These are phyloP conservation scores for Circinella minor DNA, from an alignment of 371 early-diverging fungal species.

Conservation along the genomic window DNA sequence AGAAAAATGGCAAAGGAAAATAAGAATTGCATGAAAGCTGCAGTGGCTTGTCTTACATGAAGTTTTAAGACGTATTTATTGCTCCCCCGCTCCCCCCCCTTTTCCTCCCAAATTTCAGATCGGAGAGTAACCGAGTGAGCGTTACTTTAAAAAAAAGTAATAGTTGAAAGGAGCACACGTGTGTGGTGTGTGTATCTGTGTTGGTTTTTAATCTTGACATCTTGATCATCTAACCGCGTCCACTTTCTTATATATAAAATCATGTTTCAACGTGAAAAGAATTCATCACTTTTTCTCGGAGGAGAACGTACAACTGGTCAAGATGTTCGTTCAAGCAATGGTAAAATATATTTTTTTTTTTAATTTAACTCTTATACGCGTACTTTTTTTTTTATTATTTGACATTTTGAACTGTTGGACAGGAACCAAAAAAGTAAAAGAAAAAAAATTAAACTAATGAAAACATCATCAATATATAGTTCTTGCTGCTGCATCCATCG, in stretches of 20 bases:
- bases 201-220: not conserved
- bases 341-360: conserved; percentile 64
- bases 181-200: not conserved
- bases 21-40: no score
- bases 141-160: not conserved
- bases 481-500: conserved; percentile 83
- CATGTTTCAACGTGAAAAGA: conserved; percentile 48
- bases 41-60: no score
- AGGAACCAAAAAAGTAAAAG: not conserved
- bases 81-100: no score
- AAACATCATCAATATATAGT: conserved; percentile 38
- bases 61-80: no score
- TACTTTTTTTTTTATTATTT: not conserved
- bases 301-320: conserved; percentile 94
- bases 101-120: no score
- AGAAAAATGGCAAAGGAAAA: no score
- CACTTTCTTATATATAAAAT: not conserved
- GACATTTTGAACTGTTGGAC: not conserved
- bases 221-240: no score
- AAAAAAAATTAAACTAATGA: not conserved
- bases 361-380: not conserved
- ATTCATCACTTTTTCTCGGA: conserved; percentile 73
- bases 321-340: conserved; percentile 95
- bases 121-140: no score
- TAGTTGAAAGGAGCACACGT: no score